Percentiles rank a stretch among this genome's conserved stretches.
These are phyloP conservation scores for Violaceomyces palustris DNA, from an alignment of 1,284 basidiomycete genomes.

Conservation along the genomic window DNA sequence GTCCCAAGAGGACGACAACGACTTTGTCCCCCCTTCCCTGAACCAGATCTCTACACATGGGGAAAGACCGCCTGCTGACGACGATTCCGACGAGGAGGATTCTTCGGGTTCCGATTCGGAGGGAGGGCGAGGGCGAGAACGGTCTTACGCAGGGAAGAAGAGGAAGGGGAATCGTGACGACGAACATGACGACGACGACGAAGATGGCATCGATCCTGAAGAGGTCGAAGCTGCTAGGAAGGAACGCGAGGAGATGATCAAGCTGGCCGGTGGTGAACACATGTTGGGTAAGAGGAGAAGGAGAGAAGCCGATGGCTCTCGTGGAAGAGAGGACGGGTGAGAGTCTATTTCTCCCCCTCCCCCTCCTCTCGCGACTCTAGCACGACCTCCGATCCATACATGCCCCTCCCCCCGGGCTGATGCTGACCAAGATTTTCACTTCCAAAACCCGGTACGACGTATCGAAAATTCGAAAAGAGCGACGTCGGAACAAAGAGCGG, in stretches of 20 bases:
- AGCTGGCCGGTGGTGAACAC: slow-evolving; percentile 17
- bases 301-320: neutral
- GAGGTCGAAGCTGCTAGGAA: slow-evolving; percentile 19
- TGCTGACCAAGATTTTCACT: too few relatives aligned
- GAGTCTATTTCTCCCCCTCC: neutral
- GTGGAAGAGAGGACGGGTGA: neutral
- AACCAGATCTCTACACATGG: neutral
- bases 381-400: neutral
- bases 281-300: slow-evolving; percentile 15
- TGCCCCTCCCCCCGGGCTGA: neutral
- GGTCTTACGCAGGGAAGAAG: too few relatives aligned
- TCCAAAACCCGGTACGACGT: too few relatives aligned
- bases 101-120: slow-evolving; percentile 1
- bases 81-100: slow-evolving; percentile 3
- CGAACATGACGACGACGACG: neutral
- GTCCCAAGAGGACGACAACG: slow-evolving; percentile 19
- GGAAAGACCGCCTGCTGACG: neutral
- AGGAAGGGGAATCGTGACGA: too few relatives aligned
- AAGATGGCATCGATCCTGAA: slow-evolving; percentile 13
- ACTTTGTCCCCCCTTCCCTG: slow-evolving; percentile 8
- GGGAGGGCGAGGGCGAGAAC: too few relatives aligned
- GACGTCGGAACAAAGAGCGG: too few relatives aligned
- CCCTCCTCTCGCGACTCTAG: neutral
- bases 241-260: slow-evolving; percentile 12
- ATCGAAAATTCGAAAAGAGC: too few relatives aligned